These are phyloP conservation scores for Herpetospermum pedunculosum DNA, from an alignment of 306 rosid species.

Conservation along the genomic window DNA sequence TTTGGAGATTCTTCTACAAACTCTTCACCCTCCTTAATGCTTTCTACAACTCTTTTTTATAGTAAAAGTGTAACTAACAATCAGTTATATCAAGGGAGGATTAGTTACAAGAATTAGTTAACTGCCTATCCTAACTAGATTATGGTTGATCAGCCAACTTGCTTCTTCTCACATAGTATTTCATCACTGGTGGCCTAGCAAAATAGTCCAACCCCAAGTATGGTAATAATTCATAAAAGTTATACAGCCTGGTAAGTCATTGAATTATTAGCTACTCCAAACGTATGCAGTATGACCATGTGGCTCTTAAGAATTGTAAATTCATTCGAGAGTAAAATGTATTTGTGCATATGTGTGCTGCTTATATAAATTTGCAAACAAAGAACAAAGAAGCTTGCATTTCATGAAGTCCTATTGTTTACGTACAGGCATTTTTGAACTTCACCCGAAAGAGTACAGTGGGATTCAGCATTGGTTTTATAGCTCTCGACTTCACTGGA, in stretches of 20 bases:
- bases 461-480: constrained; percentile 67
- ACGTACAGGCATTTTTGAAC: constrained; percentile 53
- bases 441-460: constrained; percentile 56
- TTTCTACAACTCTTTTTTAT: too few relatives aligned
- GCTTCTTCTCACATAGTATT: too few relatives aligned
- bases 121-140: too few relatives aligned
- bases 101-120: too few relatives aligned
- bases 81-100: too few relatives aligned
- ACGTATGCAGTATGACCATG: not conserved
- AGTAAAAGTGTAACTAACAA: too few relatives aligned
- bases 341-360: not conserved
- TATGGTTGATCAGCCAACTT: too few relatives aligned
- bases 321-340: not conserved
- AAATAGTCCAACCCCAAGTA: not conserved
- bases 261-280: not conserved
- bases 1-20: too few relatives aligned
- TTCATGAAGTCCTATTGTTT: not conserved
- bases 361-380: not conserved
- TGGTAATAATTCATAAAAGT: not conserved
- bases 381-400: not conserved
- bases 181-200: too few relatives aligned
- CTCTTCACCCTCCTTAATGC: too few relatives aligned
- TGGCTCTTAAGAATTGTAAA: not conserved
- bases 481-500: constrained; percentile 63
- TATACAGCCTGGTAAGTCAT: not conserved